Percentiles rank a stretch among this genome's conserved stretches.
Evolutionary conservation across 106 monocot genomes (phyloP).

Genomic region (Agapanthus africanus): DNA sequence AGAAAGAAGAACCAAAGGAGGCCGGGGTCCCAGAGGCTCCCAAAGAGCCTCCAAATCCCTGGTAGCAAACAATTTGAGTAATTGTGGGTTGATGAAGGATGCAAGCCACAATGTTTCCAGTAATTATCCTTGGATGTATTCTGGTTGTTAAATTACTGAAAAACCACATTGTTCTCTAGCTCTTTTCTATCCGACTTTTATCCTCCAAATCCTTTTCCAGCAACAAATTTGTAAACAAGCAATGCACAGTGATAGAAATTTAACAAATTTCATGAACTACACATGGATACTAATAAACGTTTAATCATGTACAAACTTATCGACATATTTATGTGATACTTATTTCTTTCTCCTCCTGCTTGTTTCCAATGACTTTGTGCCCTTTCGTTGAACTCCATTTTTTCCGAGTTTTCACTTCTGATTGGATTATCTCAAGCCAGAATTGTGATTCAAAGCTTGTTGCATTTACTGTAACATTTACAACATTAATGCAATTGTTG

Average conservation of each 20-base stretch:
- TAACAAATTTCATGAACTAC: not conserved
- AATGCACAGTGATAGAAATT: not conserved
- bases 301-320: not conserved
- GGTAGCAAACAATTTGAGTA: slow-evolving; percentile 34
- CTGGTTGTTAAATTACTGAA: not conserved
- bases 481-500: not conserved
- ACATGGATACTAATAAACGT: not conserved
- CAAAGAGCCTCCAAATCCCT: slow-evolving; percentile 54
- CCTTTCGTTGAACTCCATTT: not conserved
- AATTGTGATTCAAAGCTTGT: not conserved
- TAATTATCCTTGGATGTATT: slow-evolving; percentile 2
- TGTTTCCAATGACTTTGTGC: not conserved
- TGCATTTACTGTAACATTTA: not conserved
- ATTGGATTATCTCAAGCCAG: not conserved
- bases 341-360: not conserved
- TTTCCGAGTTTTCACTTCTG: not conserved
- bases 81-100: slow-evolving; percentile 38
- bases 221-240: not conserved
- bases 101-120: slow-evolving; percentile 19
- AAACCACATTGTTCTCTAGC: not conserved
- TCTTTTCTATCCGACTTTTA: not conserved
- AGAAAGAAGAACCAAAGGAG: slow-evolving; percentile 80
- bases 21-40: slow-evolving; percentile 29
- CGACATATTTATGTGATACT: not conserved
- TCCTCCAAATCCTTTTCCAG: not conserved